Evolutionary conservation across 176 grass and related monocot species (phyloP).

Genomic region (Aegilops longissima): DNA sequence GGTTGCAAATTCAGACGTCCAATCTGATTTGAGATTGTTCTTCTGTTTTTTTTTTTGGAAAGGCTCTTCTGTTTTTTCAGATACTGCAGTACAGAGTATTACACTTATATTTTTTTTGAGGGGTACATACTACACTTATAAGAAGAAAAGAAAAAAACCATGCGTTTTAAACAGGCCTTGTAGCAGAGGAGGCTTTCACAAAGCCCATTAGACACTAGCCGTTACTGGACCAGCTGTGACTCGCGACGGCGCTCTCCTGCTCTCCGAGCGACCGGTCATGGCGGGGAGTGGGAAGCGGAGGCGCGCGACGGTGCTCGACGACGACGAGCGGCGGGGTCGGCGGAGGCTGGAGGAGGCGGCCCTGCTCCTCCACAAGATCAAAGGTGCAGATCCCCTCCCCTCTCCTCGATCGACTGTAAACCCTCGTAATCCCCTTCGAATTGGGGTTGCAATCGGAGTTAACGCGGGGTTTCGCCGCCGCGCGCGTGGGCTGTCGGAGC

Average conservation of each 20-base stretch:
- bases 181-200: not conserved
- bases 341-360: slow-evolving; percentile 39
- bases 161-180: not conserved
- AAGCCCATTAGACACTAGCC: slow-evolving; percentile 6
- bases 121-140: too few relatives aligned
- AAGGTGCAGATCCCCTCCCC: slow-evolving; percentile 14
- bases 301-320: not conserved
- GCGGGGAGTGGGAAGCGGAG: slow-evolving; percentile 33
- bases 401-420: slow-evolving; percentile 21
- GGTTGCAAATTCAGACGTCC: not conserved
- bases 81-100: not conserved
- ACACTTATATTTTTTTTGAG: too few relatives aligned
- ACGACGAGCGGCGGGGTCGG: slow-evolving; percentile 20
- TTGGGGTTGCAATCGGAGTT: not conserved
- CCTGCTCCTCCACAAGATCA: slow-evolving; percentile 57
- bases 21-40: not conserved
- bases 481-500: not conserved
- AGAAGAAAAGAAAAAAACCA: not conserved
- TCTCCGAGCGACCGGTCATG: slow-evolving; percentile 22
- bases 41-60: not conserved
- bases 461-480: not conserved
- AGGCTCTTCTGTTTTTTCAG: not conserved
- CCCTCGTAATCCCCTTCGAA: not conserved
- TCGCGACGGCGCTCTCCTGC: not conserved
- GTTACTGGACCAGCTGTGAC: slow-evolving; percentile 1